Evolutionary conservation across 176 grass and related monocot species (phyloP), one percentile per base, ranked within the genome.

Genomic region (Oryza glumipatula): DNA sequence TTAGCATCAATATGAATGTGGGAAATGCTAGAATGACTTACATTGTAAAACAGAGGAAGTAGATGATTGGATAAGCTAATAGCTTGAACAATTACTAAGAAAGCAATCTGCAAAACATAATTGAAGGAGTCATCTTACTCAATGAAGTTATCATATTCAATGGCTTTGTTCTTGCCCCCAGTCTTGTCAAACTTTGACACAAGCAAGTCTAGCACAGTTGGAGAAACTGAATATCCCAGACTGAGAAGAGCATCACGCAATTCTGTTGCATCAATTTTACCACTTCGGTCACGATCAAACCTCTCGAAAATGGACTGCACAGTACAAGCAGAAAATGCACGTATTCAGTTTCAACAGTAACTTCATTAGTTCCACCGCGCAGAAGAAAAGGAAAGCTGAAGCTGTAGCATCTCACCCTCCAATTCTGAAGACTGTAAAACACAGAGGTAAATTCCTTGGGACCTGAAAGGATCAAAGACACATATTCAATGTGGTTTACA

Each of bases 111-210:
- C 5, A 10, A 74, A 28, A 32, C n/a, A 7, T 30, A 47, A 46
- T 56, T 74, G 63, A 75, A 71, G 22, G 41, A 67, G 13, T 49
- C 3, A 43, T 85, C 91, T 94, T 94, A 98, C 96, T 98, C 96
- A 14, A 98, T 98, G 67, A 98, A 98, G 92, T 95, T 98, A 71
- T 98, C 93, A 61, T 95, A 98, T 84, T 98, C 96, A 9, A 98
- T 87, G 1, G 93, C 93, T 76, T 76, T 92, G 86, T 67, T 92
- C 69, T 88, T 94, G 85, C 93, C 96, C 78, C 96, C 91, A 76
- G 91, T 93, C 92, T 95, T 98, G 70, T 95, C 93, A 89, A 95
- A 98, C 82, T 95, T 98, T 61, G 91, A 87, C 36, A 95, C 91
- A 54, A 98, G 96, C 74, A 98, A 79, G 41, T 98, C 96, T 3